phyloP scores from a whole-genome alignment of 345 rosid species.

The Eucalyptus pauciflora region DNA sequence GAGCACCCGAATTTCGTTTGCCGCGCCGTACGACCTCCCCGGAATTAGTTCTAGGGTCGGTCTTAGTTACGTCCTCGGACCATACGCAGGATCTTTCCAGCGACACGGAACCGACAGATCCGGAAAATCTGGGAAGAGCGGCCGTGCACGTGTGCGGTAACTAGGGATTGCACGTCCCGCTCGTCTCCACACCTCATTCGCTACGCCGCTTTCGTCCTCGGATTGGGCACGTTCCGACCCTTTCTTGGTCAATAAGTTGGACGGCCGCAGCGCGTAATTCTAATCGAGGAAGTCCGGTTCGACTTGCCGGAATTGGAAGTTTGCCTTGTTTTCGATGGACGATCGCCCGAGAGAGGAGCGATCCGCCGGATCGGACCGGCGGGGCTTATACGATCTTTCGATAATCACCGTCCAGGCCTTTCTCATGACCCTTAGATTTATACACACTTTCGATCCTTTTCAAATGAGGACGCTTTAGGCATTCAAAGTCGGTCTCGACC shows the following conservation, averaged over 20 bases:
- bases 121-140: neutral
- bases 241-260: neutral
- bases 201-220: neutral
- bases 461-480: neutral
- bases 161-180: neutral
- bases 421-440: neutral
- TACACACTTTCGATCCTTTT: neutral
- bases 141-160: neutral
- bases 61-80: neutral
- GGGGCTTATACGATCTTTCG: neutral
- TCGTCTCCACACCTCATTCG: neutral
- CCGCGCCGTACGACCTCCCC: neutral
- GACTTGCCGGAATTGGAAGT: neutral
- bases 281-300: neutral
- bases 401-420: too few relatives aligned
- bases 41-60: neutral
- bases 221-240: neutral
- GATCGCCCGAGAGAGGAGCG: neutral
- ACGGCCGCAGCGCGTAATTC: neutral
- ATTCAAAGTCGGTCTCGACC: neutral
- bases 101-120: neutral
- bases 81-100: neutral
- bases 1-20: neutral
- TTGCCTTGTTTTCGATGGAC: neutral
- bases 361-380: neutral